Percentiles rank a stretch among this genome's conserved stretches.
Evolutionary conservation across 345 rosid genomes (phyloP).

Genomic region (Heritiera fomes): DNA sequence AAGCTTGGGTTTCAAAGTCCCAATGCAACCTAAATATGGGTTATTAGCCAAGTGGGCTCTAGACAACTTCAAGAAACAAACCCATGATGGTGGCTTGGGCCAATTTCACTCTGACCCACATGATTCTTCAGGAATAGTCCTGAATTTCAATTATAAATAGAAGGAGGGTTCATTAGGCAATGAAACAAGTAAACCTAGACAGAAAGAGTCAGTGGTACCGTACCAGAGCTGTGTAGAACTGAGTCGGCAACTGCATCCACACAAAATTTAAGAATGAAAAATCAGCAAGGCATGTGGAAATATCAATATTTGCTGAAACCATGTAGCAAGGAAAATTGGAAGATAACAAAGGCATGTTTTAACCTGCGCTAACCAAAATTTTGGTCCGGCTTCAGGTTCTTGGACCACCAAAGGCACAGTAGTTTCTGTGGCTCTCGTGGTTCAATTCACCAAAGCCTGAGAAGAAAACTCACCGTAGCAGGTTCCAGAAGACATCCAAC

Average conservation of each 20-base stretch:
- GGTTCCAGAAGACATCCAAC: conserved; percentile 92
- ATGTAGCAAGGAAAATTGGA: no score
- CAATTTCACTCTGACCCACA: background rate
- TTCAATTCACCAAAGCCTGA: background rate
- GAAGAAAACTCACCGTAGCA: conserved; percentile 74
- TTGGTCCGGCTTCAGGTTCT: background rate
- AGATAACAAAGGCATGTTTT: background rate
- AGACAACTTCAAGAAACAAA: background rate
- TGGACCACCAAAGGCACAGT: conserved; percentile 15
- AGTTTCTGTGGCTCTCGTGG: background rate
- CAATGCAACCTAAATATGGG: background rate
- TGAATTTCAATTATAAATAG: background rate
- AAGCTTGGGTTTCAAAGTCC: background rate
- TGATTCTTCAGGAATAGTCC: background rate
- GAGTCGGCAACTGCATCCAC: conserved; percentile 88
- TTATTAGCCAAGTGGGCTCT: background rate
- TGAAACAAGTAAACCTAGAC: background rate
- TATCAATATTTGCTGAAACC: background rate
- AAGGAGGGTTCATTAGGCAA: no score
- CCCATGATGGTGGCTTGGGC: conserved; percentile 1
- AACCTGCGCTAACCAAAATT: background rate
- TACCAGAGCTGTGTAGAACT: conserved; percentile 92
- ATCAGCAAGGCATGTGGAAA: background rate
- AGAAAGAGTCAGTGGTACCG: conserved; percentile 30
- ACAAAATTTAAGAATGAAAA: conserved; percentile 19